phyloP scores from a whole-genome alignment of 108 stramenopile species.

The Stephanodiscus triporus region DNA sequence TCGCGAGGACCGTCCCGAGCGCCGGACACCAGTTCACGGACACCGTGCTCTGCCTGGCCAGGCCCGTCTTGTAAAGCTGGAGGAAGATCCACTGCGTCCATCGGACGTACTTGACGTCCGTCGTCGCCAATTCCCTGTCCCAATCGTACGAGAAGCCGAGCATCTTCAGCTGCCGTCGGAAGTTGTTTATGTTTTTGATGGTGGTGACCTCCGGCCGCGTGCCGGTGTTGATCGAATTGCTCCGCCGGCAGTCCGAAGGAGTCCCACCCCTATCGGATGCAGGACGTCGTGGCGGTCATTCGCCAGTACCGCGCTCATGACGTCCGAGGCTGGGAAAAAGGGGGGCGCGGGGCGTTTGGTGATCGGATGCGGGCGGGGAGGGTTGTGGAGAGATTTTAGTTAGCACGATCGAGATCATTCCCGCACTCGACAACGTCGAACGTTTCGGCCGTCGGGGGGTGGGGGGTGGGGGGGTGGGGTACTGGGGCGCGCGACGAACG shows the following conservation, averaged over 20 bases:
- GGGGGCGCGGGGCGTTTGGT: no score
- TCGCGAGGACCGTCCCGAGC: conserved; percentile 96
- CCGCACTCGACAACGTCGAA: not conserved
- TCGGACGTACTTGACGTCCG: conserved; percentile 92
- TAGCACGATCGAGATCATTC: not conserved
- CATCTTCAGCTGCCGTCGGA: conserved; percentile 94
- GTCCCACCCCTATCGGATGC: conserved; percentile 99
- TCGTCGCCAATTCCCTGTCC: conserved; percentile 96
- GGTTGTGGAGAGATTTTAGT: not conserved
- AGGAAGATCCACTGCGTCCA: conserved; percentile 99
- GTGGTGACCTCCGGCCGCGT: conserved; percentile 96
- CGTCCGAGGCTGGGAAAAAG: conserved; percentile 97
- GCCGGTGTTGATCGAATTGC: conserved; percentile 96
- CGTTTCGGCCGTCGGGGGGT: no score
- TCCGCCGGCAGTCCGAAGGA: conserved; percentile 99
- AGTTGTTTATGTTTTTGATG: conserved; percentile 91
- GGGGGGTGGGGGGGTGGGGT: no score
- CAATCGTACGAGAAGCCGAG: conserved; percentile 98
- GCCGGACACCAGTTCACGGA: conserved; percentile 98
- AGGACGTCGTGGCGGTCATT: conserved; percentile 96
- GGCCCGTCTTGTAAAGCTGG: conserved; percentile 87
- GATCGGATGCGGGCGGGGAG: no score
- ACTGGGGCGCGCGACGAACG: no score
- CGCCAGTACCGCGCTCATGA: conserved; percentile 98
- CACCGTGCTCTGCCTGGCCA: conserved; percentile 89